Base-by-base conservation (phyloP, 208 protist species). In the Balamuthia mandrillaris region DNA sequence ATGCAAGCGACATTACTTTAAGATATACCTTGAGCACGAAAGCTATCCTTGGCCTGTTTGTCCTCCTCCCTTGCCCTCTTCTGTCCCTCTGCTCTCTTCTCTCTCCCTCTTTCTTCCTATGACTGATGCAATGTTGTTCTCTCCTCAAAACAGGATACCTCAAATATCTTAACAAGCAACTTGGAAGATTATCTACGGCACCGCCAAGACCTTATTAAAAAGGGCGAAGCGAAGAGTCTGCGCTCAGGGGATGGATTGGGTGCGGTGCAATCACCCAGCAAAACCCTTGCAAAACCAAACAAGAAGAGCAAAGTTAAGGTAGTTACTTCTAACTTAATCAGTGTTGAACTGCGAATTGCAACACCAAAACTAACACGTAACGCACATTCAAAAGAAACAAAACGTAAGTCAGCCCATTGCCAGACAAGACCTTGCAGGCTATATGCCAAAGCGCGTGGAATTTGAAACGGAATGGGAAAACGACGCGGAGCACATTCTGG, bases 1-100 rank as follows among this genome's bases (percentile, higher is more conserved):
- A n/a, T 92, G 90, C 72, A 45, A 90, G 33, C 31, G 66, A 21
- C 91, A 94, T 85, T 94, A 94, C 61, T 84, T 86, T 16, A 31
- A 56, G 0, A 54, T 88, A 21, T 94, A 94, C 24, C 52, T 78
- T 41, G 45, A 78, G 27, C 52, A 49, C 29, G 27, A 42, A 24
- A 78, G 45, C 27, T 14, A 42, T 58, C 68, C 68, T 2, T 41
- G 37, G 41, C 68, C 68, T 14, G 68, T 78, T 60, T 35, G 65
- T n/a, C n/a, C n/a, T n/a, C 21, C 1, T 9, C 21, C 58, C 1
- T 1, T 39, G 2, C 24, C 1, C 14, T 35, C 58, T 42, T 35
- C 58, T 12, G 14, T 39, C n/a, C n/a, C n/a, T n/a, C n/a, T n/a
- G n/a, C n/a, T n/a, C n/a, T n/a, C n/a, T n/a, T n/a, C n/a, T n/a